phyloP scores from a whole-genome alignment of 2,329 filamentous ascomycete genomes.

The Coleophoma cylindrospora region DNA sequence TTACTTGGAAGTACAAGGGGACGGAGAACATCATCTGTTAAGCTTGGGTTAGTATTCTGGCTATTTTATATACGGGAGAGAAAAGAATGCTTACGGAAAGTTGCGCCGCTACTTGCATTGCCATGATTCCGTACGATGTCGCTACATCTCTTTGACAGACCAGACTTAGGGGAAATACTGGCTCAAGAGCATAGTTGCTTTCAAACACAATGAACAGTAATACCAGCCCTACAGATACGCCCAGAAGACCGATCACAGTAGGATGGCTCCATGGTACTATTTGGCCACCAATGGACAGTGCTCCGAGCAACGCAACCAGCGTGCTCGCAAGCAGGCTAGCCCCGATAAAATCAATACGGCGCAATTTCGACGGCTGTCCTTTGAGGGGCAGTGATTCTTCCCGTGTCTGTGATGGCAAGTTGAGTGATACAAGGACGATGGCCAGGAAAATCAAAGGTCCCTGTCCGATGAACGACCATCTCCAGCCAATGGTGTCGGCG shows the following conservation, averaged over 20 bases:
- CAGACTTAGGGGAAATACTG: conserved; percentile 53
- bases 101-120: conserved; percentile 52
- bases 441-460: conserved; percentile 47
- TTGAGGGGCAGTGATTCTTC: conserved; percentile 5
- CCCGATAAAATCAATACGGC: conserved; percentile 55
- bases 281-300: conserved; percentile 44
- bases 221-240: conserved; percentile 21
- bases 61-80: background rate
- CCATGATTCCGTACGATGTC: conserved; percentile 45
- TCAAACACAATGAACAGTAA: conserved; percentile 26
- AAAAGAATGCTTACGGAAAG: conserved; percentile 37
- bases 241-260: conserved; percentile 27
- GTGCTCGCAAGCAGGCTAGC: conserved; percentile 39
- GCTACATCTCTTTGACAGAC: conserved; percentile 46
- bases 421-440: conserved; percentile 38
- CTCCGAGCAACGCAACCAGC: conserved; percentile 37
- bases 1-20: conserved; percentile 66
- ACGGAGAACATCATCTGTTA: conserved; percentile 56
- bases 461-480: conserved; percentile 57
- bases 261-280: conserved; percentile 31
- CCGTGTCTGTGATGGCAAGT: conserved; percentile 9
- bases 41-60: background rate
- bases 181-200: conserved; percentile 41
- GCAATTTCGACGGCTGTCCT: conserved; percentile 28
- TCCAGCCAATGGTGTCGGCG: conserved; percentile 59